A percentile compares a stretch with the other conserved stretches of the same genome.
These are phyloP conservation scores for Neltuma alba DNA, from an alignment of 306 rosid genomes.

Conservation along the genomic window DNA sequence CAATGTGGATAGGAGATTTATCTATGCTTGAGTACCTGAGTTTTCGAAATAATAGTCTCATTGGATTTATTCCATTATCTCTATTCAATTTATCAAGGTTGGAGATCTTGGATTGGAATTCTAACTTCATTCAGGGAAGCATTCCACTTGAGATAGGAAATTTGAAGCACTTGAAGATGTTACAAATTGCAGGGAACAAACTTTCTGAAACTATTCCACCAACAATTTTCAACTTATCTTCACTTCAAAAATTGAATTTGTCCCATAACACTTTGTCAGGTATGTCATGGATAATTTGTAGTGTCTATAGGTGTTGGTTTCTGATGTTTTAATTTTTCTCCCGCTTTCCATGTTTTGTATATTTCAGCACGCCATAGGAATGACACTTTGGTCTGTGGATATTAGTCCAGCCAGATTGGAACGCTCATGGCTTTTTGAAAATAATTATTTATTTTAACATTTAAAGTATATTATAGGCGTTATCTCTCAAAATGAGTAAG, in stretches of 20 bases:
- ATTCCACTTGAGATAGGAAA: background rate
- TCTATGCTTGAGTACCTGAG: background rate
- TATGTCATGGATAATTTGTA: background rate
- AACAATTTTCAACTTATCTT: background rate
- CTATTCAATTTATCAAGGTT: background rate
- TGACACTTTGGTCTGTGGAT: too few species aligned
- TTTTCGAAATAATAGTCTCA: background rate
- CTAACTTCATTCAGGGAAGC: background rate
- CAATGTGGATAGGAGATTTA: constrained; percentile 25
- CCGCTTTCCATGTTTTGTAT: too few species aligned
- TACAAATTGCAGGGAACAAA: background rate
- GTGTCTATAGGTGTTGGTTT: too few species aligned
- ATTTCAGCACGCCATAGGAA: too few species aligned
- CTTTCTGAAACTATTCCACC: background rate
- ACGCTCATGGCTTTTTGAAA: too few species aligned
- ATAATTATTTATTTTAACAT: too few species aligned
- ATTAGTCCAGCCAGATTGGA: too few species aligned
- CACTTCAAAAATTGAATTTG: background rate
- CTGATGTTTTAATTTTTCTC: too few species aligned
- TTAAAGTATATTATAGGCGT: too few species aligned
- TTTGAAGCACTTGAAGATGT: background rate
- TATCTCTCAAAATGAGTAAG: too few species aligned
- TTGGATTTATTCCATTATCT: background rate
- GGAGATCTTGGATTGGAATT: background rate
- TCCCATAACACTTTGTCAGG: background rate